Percentiles rank a stretch among this genome's conserved stretches.
These are phyloP conservation scores for Leccinellum luteum DNA, from an alignment of 768 basidiomycete genomes.

Conservation along the genomic window DNA sequence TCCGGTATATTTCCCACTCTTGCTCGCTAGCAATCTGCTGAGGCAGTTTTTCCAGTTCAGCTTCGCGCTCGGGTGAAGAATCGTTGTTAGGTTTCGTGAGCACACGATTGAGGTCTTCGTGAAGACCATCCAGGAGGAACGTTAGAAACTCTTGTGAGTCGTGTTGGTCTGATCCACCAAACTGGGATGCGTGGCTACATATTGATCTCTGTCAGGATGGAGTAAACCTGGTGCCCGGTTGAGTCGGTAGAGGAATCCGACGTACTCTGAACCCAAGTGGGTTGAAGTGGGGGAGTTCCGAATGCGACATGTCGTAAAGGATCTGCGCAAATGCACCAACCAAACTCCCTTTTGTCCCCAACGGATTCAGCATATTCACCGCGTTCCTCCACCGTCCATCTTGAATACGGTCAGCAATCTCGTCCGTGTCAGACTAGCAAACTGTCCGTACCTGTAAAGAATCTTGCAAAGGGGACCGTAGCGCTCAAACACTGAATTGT, in stretches of 20 bases:
- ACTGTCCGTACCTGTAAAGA: conserved; percentile 72
- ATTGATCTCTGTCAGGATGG: conserved; percentile 49
- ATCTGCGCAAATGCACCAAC: conserved; percentile 81
- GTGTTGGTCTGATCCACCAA: conserved; percentile 87
- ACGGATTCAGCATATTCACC: conserved; percentile 79
- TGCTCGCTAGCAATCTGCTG: conserved; percentile 86
- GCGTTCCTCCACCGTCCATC: conserved; percentile 80
- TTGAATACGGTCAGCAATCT: conserved; percentile 25
- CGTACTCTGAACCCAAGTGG: conserved; percentile 84
- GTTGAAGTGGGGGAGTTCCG: conserved; percentile 77
- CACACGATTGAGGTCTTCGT: conserved; percentile 85
- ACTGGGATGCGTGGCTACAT: conserved; percentile 63
- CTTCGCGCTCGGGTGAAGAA: conserved; percentile 77
- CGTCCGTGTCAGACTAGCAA: not conserved
- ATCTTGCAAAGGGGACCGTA: conserved; percentile 88
- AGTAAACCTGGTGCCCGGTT: conserved; percentile 4
- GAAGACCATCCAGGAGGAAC: conserved; percentile 89
- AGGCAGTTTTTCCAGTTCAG: conserved; percentile 82
- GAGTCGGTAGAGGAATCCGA: conserved; percentile 20
- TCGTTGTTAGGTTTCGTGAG: conserved; percentile 65
- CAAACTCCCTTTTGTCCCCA: conserved; percentile 85
- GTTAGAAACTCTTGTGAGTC: conserved; percentile 97
- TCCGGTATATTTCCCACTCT: conserved; percentile 90
- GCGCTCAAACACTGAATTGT: conserved; percentile 96
- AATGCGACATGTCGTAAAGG: conserved; percentile 84